Evolutionary conservation across 73 alveolate species (phyloP).

Genomic region (Paramecium caudatum): DNA sequence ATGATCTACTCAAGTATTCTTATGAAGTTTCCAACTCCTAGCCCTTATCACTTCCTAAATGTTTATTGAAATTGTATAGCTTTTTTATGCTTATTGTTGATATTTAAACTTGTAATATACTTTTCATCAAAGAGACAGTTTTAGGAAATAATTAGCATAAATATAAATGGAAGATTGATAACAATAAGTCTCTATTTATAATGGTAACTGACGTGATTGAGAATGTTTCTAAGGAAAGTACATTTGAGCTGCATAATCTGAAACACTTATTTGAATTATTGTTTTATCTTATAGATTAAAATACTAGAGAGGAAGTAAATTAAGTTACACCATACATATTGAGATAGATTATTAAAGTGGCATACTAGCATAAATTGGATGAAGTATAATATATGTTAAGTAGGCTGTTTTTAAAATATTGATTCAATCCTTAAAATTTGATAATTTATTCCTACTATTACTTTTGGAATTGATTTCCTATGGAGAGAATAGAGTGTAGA

Average conservation of each 20-base stretch:
- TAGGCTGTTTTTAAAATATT: conserved; percentile 6
- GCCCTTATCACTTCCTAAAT: not conserved
- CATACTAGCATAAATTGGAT: not conserved
- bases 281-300: conserved; percentile 16
- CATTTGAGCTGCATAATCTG: not conserved
- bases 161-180: conserved; percentile 45
- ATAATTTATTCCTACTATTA: not conserved
- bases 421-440: not conserved
- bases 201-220: conserved; percentile 6
- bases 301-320: conserved; percentile 1
- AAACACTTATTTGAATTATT: not conserved
- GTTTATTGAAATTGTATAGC: not conserved
- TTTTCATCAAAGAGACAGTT: conserved; percentile 34
- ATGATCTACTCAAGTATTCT: not conserved
- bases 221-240: not conserved
- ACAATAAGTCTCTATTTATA: conserved; percentile 1
- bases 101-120: not conserved
- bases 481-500: conserved; percentile 19
- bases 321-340: not conserved
- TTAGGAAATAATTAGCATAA: conserved; percentile 14
- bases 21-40: not conserved
- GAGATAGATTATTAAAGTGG: conserved; percentile 2
- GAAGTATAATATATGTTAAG: not conserved
- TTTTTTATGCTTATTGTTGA: not conserved
- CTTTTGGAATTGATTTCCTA: not conserved